Evolutionary conservation across 164 flowering plant species (phyloP).

Genomic region (Vitis cinerea): DNA sequence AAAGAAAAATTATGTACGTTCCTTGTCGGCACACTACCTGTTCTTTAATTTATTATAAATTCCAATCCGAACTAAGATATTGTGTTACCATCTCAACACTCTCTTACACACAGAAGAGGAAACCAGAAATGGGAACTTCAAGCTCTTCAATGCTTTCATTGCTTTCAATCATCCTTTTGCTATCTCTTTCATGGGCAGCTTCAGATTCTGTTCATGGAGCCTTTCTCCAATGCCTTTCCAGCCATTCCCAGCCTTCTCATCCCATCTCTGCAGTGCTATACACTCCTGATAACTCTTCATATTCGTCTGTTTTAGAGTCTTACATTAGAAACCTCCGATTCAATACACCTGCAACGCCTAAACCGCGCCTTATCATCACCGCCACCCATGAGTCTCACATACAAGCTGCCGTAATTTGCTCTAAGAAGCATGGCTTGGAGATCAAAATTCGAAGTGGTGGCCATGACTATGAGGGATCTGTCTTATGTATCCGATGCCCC

Average conservation of each 20-base stretch:
- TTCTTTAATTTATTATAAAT: no score
- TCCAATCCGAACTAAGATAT: no score
- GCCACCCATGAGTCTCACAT: conserved; percentile 35
- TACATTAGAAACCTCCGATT: conserved; percentile 37
- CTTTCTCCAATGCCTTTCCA: conserved; percentile 25
- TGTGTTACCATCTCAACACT: no score
- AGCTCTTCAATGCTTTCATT: no score
- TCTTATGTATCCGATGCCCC: conserved; percentile 31
- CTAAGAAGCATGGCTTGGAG: conserved; percentile 14
- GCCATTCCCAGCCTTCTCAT: conserved; percentile 7
- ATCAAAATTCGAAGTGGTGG: conserved; percentile 36
- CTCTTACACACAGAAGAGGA: no score
- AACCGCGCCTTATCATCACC: conserved; percentile 42
- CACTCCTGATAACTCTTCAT: conserved; percentile 25
- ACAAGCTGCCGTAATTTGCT: conserved; percentile 30
- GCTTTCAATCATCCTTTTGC: neutral
- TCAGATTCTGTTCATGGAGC: neutral
- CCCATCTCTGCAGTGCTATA: conserved; percentile 17
- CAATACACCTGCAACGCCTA: conserved; percentile 26
- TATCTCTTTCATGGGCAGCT: neutral
- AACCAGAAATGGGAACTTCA: no score
- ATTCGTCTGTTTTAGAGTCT: conserved; percentile 16
- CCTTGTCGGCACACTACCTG: no score
- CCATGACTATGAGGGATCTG: conserved; percentile 37
- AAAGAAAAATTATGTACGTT: no score